Evolutionary conservation across 805 yeast species (phyloP), one percentile per base, ranked within the genome.

Genomic region (Ogataea pini): DNA sequence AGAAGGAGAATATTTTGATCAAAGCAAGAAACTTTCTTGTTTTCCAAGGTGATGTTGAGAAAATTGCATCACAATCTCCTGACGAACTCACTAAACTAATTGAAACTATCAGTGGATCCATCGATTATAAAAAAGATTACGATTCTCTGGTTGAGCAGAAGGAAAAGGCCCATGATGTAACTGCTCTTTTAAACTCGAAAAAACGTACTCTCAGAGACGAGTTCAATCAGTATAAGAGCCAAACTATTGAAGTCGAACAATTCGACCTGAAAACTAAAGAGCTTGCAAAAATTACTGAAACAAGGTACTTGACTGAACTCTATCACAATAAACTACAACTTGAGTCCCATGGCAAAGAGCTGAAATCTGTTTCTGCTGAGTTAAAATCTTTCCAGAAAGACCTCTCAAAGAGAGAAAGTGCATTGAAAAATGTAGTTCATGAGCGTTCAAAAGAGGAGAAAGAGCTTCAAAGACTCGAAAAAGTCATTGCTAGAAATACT

Each of bases 1-100:
- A 85, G 56, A 71, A 73, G 6, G 95, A 92, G 61, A 88, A 89
- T 59, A 89, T 92, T 47, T 70, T 91, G 50, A 86, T 90, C 55
- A 89, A 86, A 62, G 97, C 97, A 1, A 78, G 89, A 62, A 94
- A 94, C 65, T 92, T 92, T 60, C 70, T 94, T 51, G 98, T 94
- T 7, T 90, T 92, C 63, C 99, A 94, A 71, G 98, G 99, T 51
- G 98, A 92, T 63, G 96, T 94, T 43, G 98, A 92, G 64, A 86
- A 83, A 57, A 83, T 94, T 34, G 98, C 98, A 0, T 77, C 96
- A 0, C 96, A 91, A 63, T 81, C 92, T 0, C 81, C 97, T 0
- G 66, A 68, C 19, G 96, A 89, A 32, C 73, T 94, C 50, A 80
- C 95, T 1, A 75, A 71, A 37, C 67, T 91, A 51, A 72, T 94